These are phyloP conservation scores for Exobasidium rhododendri DNA, from an alignment of 1,284 basidiomycete species.

Conservation along the genomic window DNA sequence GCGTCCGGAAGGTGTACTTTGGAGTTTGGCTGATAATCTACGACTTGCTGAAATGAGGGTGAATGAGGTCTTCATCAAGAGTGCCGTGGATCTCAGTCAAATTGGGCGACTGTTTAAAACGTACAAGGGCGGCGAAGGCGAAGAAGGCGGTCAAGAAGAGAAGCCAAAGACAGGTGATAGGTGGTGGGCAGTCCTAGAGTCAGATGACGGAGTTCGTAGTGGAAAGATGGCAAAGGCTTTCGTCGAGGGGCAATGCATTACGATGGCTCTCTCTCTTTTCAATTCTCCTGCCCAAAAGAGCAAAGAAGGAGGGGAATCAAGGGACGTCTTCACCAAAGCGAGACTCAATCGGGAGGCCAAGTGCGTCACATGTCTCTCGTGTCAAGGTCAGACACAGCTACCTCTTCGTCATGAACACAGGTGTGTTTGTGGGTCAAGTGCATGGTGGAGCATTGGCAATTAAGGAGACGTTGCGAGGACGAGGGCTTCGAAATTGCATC, in stretches of 20 bases:
- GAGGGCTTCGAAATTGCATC: no score
- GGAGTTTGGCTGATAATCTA: neutral
- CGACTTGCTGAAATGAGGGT: neutral
- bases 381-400: slow-evolving; percentile 6
- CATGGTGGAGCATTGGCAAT: no score
- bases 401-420: neutral
- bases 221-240: neutral
- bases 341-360: neutral
- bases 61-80: neutral
- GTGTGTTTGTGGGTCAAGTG: neutral
- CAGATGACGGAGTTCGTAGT: neutral
- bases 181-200: neutral
- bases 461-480: no score
- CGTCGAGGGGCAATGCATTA: neutral
- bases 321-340: neutral
- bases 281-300: neutral
- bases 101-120: neutral
- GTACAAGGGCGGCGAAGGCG: neutral
- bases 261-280: neutral
- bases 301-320: neutral
- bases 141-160: neutral
- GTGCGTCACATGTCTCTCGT: neutral
- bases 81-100: slow-evolving; percentile 3
- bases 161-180: neutral
- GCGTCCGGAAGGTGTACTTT: neutral